These are phyloP conservation scores for Aspergillus pseudoviridinutans DNA, from an alignment of 2,329 filamentous ascomycete species.

Conservation along the genomic window DNA sequence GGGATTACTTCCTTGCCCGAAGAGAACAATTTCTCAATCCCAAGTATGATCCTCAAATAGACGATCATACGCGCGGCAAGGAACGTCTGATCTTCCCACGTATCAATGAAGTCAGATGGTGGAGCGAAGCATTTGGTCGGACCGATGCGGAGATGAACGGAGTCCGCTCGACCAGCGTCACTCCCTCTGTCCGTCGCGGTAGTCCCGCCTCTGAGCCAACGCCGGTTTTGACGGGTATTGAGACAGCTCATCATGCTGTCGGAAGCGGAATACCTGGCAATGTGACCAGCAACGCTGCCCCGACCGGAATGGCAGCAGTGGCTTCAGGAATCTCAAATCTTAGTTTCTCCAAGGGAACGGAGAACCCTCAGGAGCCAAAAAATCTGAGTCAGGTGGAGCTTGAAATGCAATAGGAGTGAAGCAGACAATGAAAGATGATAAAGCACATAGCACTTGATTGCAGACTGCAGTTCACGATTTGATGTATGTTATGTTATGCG, in stretches of 20 bases:
- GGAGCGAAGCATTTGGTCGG: constrained; percentile 81
- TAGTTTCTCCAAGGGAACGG: constrained; percentile 34
- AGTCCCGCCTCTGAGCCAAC: constrained; percentile 29
- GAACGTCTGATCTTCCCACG: constrained; percentile 82
- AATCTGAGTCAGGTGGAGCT: constrained; percentile 41
- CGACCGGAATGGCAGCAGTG: constrained; percentile 39
- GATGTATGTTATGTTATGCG: constrained; percentile 1
- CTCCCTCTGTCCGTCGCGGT: constrained; percentile 32
- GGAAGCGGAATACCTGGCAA: constrained; percentile 39
- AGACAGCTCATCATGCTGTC: constrained; percentile 54
- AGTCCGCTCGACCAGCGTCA: constrained; percentile 50
- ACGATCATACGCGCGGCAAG: constrained; percentile 74
- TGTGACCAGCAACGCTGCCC: constrained; percentile 24
- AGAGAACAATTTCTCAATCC: constrained; percentile 78
- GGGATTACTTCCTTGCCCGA: constrained; percentile 89
- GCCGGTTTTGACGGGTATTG: constrained; percentile 58
- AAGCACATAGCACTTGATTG: neutral
- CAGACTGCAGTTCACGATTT: neutral
- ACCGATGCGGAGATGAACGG: constrained; percentile 92
- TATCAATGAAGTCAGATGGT: constrained; percentile 81
- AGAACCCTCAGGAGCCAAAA: constrained; percentile 22
- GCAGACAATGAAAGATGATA: neutral
- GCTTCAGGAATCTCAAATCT: constrained; percentile 46
- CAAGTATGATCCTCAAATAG: constrained; percentile 68
- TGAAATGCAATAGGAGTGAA: constrained; percentile 45